phyloP scores from a whole-genome alignment of 305 asterid genomes.

The Fraxinus paxiana region DNA sequence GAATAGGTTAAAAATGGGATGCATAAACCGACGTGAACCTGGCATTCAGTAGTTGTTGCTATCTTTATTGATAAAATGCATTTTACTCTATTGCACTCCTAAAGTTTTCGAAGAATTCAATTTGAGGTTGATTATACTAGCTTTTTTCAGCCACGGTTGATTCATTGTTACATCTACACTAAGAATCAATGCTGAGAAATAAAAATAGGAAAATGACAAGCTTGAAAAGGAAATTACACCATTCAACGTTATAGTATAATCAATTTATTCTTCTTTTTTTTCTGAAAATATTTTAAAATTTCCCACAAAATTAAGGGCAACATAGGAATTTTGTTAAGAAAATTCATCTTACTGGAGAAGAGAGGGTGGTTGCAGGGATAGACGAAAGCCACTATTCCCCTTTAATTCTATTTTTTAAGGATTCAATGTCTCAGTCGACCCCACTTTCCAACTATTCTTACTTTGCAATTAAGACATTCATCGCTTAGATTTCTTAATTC shows the following conservation, averaged over 20 bases:
- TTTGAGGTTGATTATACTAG: not conserved
- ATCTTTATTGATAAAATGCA: not conserved
- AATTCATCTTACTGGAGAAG: not conserved
- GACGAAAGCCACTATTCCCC: not conserved
- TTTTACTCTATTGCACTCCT: not conserved
- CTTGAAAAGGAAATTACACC: slow-evolving; percentile 27
- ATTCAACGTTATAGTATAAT: not conserved
- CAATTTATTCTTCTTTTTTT: not conserved
- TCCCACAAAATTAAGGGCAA: not conserved
- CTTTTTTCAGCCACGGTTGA: not conserved
- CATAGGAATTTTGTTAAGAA: not conserved
- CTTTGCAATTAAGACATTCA: slow-evolving; percentile 23
- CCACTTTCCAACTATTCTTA: slow-evolving; percentile 18
- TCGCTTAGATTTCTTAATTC: not conserved
- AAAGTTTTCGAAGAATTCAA: not conserved
- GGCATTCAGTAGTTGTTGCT: not conserved
- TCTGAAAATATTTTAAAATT: not conserved
- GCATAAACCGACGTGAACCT: not conserved
- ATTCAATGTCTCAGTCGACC: not conserved
- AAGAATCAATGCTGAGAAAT: not conserved
- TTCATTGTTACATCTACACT: not conserved
- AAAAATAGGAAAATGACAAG: not conserved
- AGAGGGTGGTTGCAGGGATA: not conserved
- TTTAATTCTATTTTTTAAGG: not conserved
- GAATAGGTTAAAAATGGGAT: not conserved